These are phyloP conservation scores for Xylariales sp. DNA, from an alignment of 2,329 filamentous ascomycete genomes.

Conservation along the genomic window DNA sequence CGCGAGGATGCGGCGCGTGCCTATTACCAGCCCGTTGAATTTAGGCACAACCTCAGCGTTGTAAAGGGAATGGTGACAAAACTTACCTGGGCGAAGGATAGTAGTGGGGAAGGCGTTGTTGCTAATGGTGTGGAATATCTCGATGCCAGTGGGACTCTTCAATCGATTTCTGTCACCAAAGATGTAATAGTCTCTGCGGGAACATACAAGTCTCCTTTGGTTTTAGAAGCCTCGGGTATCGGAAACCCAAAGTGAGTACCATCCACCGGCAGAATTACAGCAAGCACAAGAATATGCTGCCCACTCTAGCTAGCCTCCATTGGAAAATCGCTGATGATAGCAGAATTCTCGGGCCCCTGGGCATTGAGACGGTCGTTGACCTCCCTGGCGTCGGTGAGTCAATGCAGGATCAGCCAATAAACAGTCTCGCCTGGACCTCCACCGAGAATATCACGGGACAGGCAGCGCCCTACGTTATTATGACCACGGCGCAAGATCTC, in stretches of 20 bases:
- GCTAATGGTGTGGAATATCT: slow-evolving; percentile 32
- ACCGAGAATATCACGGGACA: slow-evolving; percentile 8
- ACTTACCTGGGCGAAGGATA: slow-evolving; percentile 20
- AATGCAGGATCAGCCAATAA: slow-evolving; percentile 39
- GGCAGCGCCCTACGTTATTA: slow-evolving; percentile 3
- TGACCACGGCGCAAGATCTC: slow-evolving; percentile 15
- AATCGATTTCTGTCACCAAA: background rate
- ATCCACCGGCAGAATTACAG: background rate
- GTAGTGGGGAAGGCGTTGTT: slow-evolving; percentile 6
- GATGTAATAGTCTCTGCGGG: slow-evolving; percentile 2
- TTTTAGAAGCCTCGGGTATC: slow-evolving; percentile 46
- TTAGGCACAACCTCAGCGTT: slow-evolving; percentile 33
- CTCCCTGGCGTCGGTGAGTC: slow-evolving; percentile 45
- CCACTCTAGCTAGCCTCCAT: too few relatives aligned
- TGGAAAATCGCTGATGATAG: background rate
- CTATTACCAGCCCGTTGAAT: slow-evolving; percentile 33
- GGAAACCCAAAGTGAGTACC: slow-evolving; percentile 25
- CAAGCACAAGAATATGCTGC: background rate
- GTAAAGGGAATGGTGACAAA: slow-evolving; percentile 30
- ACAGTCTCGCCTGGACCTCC: slow-evolving; percentile 10
- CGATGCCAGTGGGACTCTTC: slow-evolving; percentile 25
- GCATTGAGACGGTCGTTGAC: slow-evolving; percentile 33
- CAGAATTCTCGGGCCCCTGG: slow-evolving; percentile 28
- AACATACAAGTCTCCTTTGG: slow-evolving; percentile 23
- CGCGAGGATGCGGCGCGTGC: slow-evolving; percentile 36